Percentiles rank a stretch among this genome's conserved stretches.
Conservation (phyloP, 164 flowering plant species). For the Dillenia turbinata region DNA sequence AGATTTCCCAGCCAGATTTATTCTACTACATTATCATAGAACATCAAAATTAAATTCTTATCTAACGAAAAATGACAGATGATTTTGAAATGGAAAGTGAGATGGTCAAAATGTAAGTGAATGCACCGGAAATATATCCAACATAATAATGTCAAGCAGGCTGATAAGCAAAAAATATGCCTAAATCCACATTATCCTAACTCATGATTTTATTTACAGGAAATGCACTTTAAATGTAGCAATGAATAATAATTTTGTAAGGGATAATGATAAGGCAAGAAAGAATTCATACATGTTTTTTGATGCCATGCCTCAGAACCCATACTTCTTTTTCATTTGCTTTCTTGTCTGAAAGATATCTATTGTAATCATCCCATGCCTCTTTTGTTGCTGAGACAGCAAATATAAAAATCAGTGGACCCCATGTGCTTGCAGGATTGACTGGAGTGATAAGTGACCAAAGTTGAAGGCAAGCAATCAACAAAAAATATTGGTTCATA, state of each 20-base stretch:
- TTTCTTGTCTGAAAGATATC: conserved; percentile 91
- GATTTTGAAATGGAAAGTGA: too few relatives aligned
- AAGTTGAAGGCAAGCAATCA: conserved; percentile 99
- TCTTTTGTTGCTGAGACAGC: conserved; percentile 97
- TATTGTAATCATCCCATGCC: conserved; percentile 99
- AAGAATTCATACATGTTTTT: conserved; percentile 63
- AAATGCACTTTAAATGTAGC: too few relatives aligned
- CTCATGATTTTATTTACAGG: too few relatives aligned
- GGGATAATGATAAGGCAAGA: not conserved
- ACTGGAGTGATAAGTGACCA: conserved; percentile 99
- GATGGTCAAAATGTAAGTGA: too few relatives aligned
- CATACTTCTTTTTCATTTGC: conserved; percentile 99
- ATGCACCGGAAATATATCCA: too few relatives aligned
- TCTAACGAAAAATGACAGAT: too few relatives aligned
- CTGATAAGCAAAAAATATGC: too few relatives aligned
- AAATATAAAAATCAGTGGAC: conserved; percentile 96
- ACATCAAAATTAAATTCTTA: too few relatives aligned
- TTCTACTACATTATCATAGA: too few relatives aligned
- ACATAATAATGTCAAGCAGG: too few relatives aligned
- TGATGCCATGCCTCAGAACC: conserved; percentile 74
- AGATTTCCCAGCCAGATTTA: too few relatives aligned
- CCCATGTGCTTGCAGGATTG: conserved; percentile 99
- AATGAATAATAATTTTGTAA: not conserved
- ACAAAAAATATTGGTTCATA: conserved; percentile 96
- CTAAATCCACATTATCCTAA: too few relatives aligned